Evolutionary conservation across 2,329 filamentous ascomycete species (phyloP).

Genomic region (Emericellopsis cladophorae): DNA sequence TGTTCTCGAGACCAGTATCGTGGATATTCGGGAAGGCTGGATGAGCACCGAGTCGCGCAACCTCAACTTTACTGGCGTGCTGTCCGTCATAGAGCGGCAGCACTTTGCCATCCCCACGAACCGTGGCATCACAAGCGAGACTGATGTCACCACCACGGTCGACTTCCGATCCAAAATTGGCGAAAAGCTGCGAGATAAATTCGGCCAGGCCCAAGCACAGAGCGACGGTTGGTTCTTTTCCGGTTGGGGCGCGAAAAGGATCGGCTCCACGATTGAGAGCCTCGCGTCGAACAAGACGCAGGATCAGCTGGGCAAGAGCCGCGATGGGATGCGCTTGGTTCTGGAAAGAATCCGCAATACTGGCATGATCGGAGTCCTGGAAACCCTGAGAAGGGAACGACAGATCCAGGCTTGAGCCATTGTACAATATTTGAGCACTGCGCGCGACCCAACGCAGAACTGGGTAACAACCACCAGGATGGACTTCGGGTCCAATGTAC

Average conservation of each 20-base stretch:
- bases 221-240: slow-evolving; percentile 37
- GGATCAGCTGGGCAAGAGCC: slow-evolving; percentile 67
- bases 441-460: too few species aligned
- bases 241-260: slow-evolving; percentile 54
- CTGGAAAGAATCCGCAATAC: slow-evolving; percentile 54
- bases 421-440: too few species aligned
- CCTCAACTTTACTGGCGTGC: slow-evolving; percentile 68
- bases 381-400: slow-evolving; percentile 35
- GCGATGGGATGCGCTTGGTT: slow-evolving; percentile 73
- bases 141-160: slow-evolving; percentile 61
- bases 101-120: slow-evolving; percentile 39
- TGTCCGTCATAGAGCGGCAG: slow-evolving; percentile 68
- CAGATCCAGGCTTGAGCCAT: slow-evolving; percentile 13
- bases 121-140: slow-evolving; percentile 24
- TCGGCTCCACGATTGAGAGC: slow-evolving; percentile 68
- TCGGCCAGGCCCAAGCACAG: slow-evolving; percentile 27
- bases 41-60: slow-evolving; percentile 75
- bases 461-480: too few species aligned
- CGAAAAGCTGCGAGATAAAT: slow-evolving; percentile 47
- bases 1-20: slow-evolving; percentile 67
- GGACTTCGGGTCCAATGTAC: too few species aligned
- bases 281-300: slow-evolving; percentile 67
- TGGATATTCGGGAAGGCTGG: slow-evolving; percentile 70
- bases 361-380: slow-evolving; percentile 44
- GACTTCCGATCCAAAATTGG: slow-evolving; percentile 62